Percentiles rank a stretch among this genome's conserved stretches.
Evolutionary conservation across 2,329 filamentous ascomycete genomes (phyloP).

Genomic region (Kalaharituber pfeilii): DNA sequence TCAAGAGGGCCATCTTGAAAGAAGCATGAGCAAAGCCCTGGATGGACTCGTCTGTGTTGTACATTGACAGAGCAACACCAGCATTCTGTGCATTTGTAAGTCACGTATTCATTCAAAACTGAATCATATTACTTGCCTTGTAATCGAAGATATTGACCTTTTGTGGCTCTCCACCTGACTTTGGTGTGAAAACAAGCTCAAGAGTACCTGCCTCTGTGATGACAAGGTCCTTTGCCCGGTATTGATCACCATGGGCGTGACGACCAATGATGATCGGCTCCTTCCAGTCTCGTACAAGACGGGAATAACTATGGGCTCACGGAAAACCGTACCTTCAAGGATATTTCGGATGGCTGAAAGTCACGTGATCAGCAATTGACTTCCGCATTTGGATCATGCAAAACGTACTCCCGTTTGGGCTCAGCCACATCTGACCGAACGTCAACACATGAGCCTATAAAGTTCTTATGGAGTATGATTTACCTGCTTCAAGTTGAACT

Average conservation of each 20-base stretch:
- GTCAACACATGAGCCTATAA: too few relatives aligned
- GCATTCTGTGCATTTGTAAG: too few relatives aligned
- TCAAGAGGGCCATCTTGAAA: slow-evolving; percentile 85
- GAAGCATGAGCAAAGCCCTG: slow-evolving; percentile 84
- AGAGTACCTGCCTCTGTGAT: slow-evolving; percentile 70
- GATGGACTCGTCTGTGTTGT: slow-evolving; percentile 97
- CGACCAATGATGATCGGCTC: slow-evolving; percentile 98
- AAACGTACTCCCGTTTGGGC: slow-evolving; percentile 74
- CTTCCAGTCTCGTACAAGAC: slow-evolving; percentile 92
- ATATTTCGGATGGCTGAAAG: slow-evolving; percentile 43
- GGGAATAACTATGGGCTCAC: slow-evolving; percentile 93
- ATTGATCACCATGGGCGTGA: slow-evolving; percentile 97
- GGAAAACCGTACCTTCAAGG: slow-evolving; percentile 89
- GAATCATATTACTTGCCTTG: too few relatives aligned
- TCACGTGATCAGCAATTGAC: background rate
- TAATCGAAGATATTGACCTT: slow-evolving; percentile 83
- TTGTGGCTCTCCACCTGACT: slow-evolving; percentile 59
- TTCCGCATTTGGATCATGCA: too few relatives aligned
- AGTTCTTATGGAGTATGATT: too few relatives aligned
- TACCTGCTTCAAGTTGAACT: slow-evolving; percentile 98
- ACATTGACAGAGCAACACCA: slow-evolving; percentile 84
- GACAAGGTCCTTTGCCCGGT: slow-evolving; percentile 85
- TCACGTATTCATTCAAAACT: too few relatives aligned
- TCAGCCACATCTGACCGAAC: slow-evolving; percentile 99
- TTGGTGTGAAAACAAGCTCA: slow-evolving; percentile 84